Conservation (phyloP, 2,329 filamentous ascomycete species). For the Cercospora zeina region DNA sequence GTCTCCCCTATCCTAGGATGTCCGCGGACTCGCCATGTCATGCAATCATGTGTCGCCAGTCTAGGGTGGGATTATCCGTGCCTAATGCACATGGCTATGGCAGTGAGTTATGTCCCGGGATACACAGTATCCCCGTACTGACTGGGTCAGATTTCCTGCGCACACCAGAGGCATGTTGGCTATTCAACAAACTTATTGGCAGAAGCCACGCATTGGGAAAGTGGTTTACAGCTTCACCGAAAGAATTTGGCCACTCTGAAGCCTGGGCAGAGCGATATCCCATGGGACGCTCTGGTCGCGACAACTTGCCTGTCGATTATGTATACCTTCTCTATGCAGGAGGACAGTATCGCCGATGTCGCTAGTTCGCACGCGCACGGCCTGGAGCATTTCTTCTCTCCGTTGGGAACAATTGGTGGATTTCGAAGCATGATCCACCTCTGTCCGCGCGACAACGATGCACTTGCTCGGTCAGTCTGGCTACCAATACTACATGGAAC, state of each 20-base stretch:
- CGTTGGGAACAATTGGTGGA: not conserved
- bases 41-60: constrained; percentile 24
- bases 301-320: constrained; percentile 28
- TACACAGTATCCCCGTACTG: not conserved
- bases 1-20: constrained; percentile 24
- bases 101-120: constrained; percentile 23
- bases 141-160: not conserved
- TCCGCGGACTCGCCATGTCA: constrained; percentile 14
- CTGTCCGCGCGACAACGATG: not conserved
- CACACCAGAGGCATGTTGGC: not conserved
- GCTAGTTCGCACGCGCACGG: not conserved
- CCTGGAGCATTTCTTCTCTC: not conserved
- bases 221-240: not conserved
- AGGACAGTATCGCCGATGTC: constrained; percentile 9
- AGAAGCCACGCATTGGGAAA: constrained; percentile 1
- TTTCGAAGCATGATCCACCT: not conserved
- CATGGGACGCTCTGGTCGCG: constrained; percentile 26
- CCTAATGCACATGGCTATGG: constrained; percentile 32
- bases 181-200: not conserved
- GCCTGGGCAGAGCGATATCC: not conserved
- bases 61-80: constrained; percentile 26
- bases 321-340: constrained; percentile 27
- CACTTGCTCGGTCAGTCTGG: not conserved
- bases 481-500: not conserved
- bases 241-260: constrained; percentile 9